A percentile compares a stretch with the other conserved stretches of the same genome.
These are phyloP conservation scores for Sextonia rubra DNA, from an alignment of 164 flowering plant species.

Conservation along the genomic window DNA sequence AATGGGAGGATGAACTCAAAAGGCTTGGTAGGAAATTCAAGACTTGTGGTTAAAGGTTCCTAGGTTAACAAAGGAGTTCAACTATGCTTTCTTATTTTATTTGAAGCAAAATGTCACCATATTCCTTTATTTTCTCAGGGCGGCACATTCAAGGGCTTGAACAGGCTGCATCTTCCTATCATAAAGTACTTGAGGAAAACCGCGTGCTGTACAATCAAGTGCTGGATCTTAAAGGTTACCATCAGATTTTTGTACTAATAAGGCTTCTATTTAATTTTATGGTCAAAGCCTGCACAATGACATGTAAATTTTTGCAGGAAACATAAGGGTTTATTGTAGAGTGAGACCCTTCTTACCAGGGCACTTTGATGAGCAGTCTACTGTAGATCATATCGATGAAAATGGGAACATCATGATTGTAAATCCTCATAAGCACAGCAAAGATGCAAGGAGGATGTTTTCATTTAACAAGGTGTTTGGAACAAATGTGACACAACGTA, in stretches of 20 bases:
- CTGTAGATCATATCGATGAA: slow-evolving; percentile 83
- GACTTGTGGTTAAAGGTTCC: background rate
- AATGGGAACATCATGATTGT: slow-evolving; percentile 75
- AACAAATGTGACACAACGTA: slow-evolving; percentile 63
- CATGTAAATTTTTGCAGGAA: slow-evolving; percentile 40
- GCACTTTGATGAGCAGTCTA: slow-evolving; percentile 42
- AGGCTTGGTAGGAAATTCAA: slow-evolving; percentile 49
- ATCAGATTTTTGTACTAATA: background rate
- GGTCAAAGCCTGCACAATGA: background rate
- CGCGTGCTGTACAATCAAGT: slow-evolving; percentile 79
- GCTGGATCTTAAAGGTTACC: slow-evolving; percentile 80
- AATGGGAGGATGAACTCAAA: slow-evolving; percentile 54
- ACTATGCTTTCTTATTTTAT: background rate
- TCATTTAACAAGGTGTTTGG: slow-evolving; percentile 76
- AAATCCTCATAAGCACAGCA: slow-evolving; percentile 71
- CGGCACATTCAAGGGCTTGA: slow-evolving; percentile 53
- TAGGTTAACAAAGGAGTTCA: no score
- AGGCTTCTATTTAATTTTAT: background rate
- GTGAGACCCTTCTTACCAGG: slow-evolving; percentile 74
- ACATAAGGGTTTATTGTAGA: slow-evolving; percentile 83
- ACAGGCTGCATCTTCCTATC: slow-evolving; percentile 62
- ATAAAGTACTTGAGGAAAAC: slow-evolving; percentile 75
- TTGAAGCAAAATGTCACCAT: background rate
- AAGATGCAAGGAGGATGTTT: slow-evolving; percentile 67
- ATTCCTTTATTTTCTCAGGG: slow-evolving; percentile 30